Evolutionary conservation across 768 basidiomycete species (phyloP).

Genomic region (Mrakia blollopis): DNA sequence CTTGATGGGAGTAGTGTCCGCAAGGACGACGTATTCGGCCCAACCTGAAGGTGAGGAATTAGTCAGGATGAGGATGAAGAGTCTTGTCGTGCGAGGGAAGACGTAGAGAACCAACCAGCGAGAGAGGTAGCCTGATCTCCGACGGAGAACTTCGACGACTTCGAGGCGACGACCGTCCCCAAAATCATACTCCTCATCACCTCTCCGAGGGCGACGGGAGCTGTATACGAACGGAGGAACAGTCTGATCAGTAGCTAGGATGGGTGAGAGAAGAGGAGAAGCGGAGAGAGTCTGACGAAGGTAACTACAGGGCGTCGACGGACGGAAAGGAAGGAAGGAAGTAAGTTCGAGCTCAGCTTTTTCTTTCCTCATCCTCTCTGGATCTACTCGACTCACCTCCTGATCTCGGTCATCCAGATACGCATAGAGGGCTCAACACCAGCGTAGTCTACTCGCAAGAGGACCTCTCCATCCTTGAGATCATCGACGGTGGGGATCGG

Average conservation of each 20-base stretch:
- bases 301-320: constrained; percentile 45
- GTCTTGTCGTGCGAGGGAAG: not conserved
- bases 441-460: constrained; percentile 74
- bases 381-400: constrained; percentile 39
- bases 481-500: constrained; percentile 35
- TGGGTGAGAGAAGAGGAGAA: not conserved
- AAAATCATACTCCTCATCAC: constrained; percentile 70
- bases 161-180: constrained; percentile 60
- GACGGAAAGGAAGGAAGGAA: not conserved
- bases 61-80: not conserved
- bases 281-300: constrained; percentile 54
- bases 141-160: constrained; percentile 53
- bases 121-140: constrained; percentile 66
- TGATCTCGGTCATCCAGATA: constrained; percentile 62
- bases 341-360: not conserved
- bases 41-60: constrained; percentile 54
- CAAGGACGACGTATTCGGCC: constrained; percentile 66
- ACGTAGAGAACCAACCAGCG: constrained; percentile 53
- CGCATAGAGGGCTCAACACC: constrained; percentile 87
- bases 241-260: constrained; percentile 33
- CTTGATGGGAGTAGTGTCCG: constrained; percentile 53
- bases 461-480: constrained; percentile 51
- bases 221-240: not conserved
- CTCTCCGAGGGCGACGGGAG: constrained; percentile 57
- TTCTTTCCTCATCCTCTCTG: not conserved